Conservation (phyloP, 2,329 filamentous ascomycete genomes). For the Coleophoma eucalyptorum region DNA sequence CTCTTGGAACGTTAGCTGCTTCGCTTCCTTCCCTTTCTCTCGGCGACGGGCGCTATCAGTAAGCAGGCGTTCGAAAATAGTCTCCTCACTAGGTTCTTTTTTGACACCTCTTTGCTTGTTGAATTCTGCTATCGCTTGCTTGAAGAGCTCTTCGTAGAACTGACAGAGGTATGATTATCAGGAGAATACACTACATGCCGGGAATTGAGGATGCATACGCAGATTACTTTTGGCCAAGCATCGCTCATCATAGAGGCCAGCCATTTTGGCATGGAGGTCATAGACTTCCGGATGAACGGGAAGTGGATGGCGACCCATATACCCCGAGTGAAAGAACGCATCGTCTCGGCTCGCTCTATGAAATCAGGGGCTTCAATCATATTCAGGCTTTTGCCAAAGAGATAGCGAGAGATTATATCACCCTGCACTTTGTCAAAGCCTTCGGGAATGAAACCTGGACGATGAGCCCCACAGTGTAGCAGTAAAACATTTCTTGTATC, state of each 20-base stretch:
- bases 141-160: neutral
- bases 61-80: neutral
- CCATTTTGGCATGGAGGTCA: neutral
- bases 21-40: neutral
- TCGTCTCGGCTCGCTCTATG: neutral
- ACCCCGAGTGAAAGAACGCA: neutral
- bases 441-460: too few species aligned
- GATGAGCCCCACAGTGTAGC: neutral
- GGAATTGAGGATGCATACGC: too few species aligned
- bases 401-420: neutral
- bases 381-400: neutral
- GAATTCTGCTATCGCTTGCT: neutral
- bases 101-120: neutral
- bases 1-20: neutral
- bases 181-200: neutral
- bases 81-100: neutral
- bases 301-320: neutral
- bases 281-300: neutral
- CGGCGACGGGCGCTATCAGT: neutral
- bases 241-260: neutral
- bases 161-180: neutral
- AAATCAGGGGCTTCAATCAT: neutral
- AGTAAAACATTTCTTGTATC: neutral
- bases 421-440: neutral
- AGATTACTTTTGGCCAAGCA: neutral